Evolutionary conservation across 208 protist genomes (phyloP).

Genomic region (Trypanosoma conorhini): DNA sequence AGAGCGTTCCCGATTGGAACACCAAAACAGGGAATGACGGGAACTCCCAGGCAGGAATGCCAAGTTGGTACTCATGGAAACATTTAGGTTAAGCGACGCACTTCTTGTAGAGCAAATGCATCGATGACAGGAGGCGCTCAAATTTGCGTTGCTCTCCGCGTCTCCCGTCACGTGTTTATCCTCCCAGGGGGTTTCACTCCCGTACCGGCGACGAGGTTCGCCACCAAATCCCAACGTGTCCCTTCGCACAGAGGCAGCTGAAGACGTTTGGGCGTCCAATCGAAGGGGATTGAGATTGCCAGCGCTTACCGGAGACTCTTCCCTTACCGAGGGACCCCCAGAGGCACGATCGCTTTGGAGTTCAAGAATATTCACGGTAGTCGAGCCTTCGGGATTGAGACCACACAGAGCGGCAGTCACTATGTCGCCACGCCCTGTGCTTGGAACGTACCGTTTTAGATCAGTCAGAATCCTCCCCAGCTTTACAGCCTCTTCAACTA

Average conservation of each 20-base stretch:
- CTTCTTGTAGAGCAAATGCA: background rate
- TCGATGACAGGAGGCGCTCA: background rate
- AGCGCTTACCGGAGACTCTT: background rate
- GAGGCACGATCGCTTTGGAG: background rate
- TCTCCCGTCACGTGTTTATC: background rate
- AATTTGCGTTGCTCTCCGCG: too few species aligned
- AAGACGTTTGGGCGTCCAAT: background rate
- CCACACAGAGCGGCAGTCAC: background rate
- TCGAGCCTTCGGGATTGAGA: background rate
- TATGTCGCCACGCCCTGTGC: background rate
- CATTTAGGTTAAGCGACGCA: background rate
- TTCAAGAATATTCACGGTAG: background rate
- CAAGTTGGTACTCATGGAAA: background rate
- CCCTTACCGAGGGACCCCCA: background rate
- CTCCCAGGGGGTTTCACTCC: background rate
- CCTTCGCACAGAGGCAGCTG: background rate
- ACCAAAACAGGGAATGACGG: background rate
- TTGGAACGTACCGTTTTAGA: conserved; percentile 9
- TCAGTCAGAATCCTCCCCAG: conserved; percentile 13
- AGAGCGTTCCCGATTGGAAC: conserved; percentile 1
- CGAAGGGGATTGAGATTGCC: background rate
- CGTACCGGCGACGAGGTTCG: background rate
- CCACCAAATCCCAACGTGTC: background rate
- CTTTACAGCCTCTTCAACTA: conserved; percentile 11
- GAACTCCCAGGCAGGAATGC: background rate